These are phyloP conservation scores for Sphaerulina vaccinii DNA, from an alignment of 2,329 filamentous ascomycete species.

Conservation along the genomic window DNA sequence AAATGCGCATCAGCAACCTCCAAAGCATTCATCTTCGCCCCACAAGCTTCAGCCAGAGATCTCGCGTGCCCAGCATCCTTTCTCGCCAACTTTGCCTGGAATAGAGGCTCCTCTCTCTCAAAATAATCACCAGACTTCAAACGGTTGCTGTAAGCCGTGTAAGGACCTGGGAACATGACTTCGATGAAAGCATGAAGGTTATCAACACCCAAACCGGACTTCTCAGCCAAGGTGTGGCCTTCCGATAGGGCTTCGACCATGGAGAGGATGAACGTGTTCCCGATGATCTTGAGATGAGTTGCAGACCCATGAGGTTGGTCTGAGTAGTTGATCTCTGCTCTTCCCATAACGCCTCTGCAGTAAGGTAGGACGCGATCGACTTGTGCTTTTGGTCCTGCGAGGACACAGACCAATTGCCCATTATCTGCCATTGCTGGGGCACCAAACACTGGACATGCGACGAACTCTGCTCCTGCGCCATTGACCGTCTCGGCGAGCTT, in stretches of 20 bases:
- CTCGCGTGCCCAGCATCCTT: slow-evolving; percentile 79
- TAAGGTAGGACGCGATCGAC: slow-evolving; percentile 68
- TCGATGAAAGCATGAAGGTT: slow-evolving; percentile 71
- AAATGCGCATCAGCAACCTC: slow-evolving; percentile 70
- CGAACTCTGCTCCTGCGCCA: slow-evolving; percentile 66
- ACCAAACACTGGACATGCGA: slow-evolving; percentile 73
- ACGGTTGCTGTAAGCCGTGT: slow-evolving; percentile 70
- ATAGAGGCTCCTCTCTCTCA: slow-evolving; percentile 72
- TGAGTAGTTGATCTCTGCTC: slow-evolving; percentile 67
- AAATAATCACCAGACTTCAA: slow-evolving; percentile 77
- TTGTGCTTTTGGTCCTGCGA: slow-evolving; percentile 62
- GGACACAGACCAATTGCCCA: slow-evolving; percentile 70
- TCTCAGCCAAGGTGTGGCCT: slow-evolving; percentile 76
- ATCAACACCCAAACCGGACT: slow-evolving; percentile 69
- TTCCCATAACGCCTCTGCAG: slow-evolving; percentile 69
- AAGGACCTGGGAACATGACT: slow-evolving; percentile 71
- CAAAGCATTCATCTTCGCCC: slow-evolving; percentile 62
- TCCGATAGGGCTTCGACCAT: slow-evolving; percentile 79
- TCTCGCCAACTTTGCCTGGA: slow-evolving; percentile 75
- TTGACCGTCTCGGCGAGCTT: slow-evolving; percentile 59
- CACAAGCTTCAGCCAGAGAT: slow-evolving; percentile 62
- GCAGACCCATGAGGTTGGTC: slow-evolving; percentile 68
- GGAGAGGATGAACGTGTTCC: slow-evolving; percentile 82
- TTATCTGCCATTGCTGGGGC: slow-evolving; percentile 68
- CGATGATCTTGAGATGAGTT: slow-evolving; percentile 73